A percentile compares a stretch with the other conserved stretches of the same genome.
These are phyloP conservation scores for Saccharomycopsis crataegensis DNA, from an alignment of 1,139 yeast species.

Conservation along the genomic window DNA sequence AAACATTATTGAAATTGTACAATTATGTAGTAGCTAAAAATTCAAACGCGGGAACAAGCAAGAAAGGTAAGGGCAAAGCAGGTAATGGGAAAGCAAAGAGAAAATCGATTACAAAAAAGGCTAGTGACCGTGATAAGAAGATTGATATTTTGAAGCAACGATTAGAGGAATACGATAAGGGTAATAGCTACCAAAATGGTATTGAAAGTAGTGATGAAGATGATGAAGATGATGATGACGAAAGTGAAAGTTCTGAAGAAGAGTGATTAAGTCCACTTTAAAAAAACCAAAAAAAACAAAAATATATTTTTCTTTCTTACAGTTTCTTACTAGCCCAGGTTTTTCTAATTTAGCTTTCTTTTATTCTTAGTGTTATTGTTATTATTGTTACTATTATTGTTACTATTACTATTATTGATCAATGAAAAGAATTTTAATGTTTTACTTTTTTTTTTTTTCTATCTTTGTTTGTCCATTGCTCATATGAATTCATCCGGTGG, in stretches of 20 bases:
- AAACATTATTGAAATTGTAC: conserved; percentile 76
- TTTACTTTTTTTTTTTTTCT: too few species aligned
- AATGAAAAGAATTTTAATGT: too few species aligned
- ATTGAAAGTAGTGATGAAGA: conserved; percentile 25
- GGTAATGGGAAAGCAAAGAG: conserved; percentile 29
- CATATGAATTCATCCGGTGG: too few species aligned
- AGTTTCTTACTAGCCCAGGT: too few species aligned
- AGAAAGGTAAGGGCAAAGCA: conserved; percentile 19
- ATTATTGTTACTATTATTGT: too few species aligned
- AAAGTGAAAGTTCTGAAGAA: conserved; percentile 58
- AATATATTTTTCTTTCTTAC: too few species aligned
- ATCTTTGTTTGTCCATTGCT: too few species aligned
- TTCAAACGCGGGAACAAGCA: conserved; percentile 1
- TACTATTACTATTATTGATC: too few species aligned
- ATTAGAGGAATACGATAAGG: conserved; percentile 67
- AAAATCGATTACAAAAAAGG: conserved; percentile 16
- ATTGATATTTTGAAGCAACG: conserved; percentile 80
- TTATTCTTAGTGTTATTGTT: too few species aligned
- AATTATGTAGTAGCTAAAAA: conserved; percentile 35
- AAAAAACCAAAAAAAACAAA: too few species aligned
- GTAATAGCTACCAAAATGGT: conserved; percentile 29
- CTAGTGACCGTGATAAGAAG: conserved; percentile 57
- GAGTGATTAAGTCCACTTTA: conserved; percentile 31
- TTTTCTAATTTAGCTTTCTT: too few species aligned
- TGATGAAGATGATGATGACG: conserved; percentile 38